Percentiles rank a stretch among this genome's conserved stretches.
These are phyloP conservation scores for Pichia eremophila DNA, from an alignment of 805 yeast species.

Conservation along the genomic window DNA sequence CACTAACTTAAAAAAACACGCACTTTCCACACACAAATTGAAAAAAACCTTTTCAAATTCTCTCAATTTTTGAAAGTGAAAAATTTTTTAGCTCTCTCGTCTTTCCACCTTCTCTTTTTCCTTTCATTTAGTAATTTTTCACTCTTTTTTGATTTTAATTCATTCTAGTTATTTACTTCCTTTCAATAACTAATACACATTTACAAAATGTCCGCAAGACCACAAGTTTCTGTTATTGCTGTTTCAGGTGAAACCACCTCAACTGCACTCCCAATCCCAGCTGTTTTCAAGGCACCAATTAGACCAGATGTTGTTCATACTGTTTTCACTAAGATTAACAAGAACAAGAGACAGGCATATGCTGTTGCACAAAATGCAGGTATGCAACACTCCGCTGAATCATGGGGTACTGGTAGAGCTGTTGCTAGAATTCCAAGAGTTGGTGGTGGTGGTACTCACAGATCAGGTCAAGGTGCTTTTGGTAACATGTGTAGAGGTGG, in stretches of 20 bases:
- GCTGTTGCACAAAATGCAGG: slow-evolving; percentile 99
- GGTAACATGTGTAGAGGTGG: slow-evolving; percentile 99
- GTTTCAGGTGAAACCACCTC: slow-evolving; percentile 75
- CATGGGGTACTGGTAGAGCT: slow-evolving; percentile 99
- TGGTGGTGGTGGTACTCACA: slow-evolving; percentile 99
- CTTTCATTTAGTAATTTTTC: neutral
- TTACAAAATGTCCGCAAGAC: slow-evolving; percentile 46
- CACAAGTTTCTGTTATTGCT: slow-evolving; percentile 94
- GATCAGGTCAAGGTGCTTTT: slow-evolving; percentile 99
- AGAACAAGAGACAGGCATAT: slow-evolving; percentile 99
- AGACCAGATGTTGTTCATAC: slow-evolving; percentile 99
- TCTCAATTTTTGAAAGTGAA: too few species aligned
- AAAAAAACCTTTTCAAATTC: too few species aligned
- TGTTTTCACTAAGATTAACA: slow-evolving; percentile 96
- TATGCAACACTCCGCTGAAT: slow-evolving; percentile 99
- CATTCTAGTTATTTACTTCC: neutral
- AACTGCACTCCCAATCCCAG: slow-evolving; percentile 86
- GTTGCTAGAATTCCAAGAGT: slow-evolving; percentile 99
- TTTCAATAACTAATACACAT: slow-evolving; percentile 5
- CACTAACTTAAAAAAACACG: neutral
- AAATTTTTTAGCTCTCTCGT: neutral
- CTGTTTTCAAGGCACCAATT: slow-evolving; percentile 99
- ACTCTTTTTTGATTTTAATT: neutral
- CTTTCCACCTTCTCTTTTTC: too few species aligned
- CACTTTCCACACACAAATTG: too few species aligned